Evolutionary conservation across 768 basidiomycete species (phyloP).

Genomic region (Boletus bicolor): DNA sequence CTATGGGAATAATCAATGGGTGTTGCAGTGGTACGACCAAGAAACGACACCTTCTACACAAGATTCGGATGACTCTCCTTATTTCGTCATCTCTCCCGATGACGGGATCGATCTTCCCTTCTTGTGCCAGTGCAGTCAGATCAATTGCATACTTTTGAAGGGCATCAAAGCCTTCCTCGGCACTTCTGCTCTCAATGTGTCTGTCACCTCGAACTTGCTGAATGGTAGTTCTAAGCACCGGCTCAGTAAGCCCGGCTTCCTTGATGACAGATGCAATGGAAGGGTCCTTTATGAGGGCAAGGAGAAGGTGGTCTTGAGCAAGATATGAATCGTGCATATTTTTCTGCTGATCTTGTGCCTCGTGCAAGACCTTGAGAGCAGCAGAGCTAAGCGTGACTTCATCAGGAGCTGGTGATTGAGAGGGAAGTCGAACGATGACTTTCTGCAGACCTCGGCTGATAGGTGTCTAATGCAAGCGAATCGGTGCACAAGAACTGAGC

Average conservation of each 20-base stretch:
- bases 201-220: slow-evolving; percentile 80
- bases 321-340: slow-evolving; percentile 89
- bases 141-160: slow-evolving; percentile 86
- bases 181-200: slow-evolving; percentile 78
- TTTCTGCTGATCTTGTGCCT: slow-evolving; percentile 76
- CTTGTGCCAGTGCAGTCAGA: slow-evolving; percentile 81
- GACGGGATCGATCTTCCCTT: slow-evolving; percentile 94
- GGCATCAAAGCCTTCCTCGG: slow-evolving; percentile 93
- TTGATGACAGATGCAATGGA: slow-evolving; percentile 68
- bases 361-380: slow-evolving; percentile 60
- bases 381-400: slow-evolving; percentile 63
- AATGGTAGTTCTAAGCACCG: slow-evolving; percentile 70
- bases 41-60: slow-evolving; percentile 65
- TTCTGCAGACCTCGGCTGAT: slow-evolving; percentile 75
- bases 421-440: slow-evolving; percentile 74
- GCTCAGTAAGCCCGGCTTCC: slow-evolving; percentile 69
- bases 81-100: slow-evolving; percentile 94
- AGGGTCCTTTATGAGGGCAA: slow-evolving; percentile 76
- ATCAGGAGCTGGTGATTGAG: slow-evolving; percentile 83
- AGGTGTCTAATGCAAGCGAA: slow-evolving; percentile 35
- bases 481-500: neutral
- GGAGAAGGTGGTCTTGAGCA: slow-evolving; percentile 88
- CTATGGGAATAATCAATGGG: slow-evolving; percentile 37
- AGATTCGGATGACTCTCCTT: slow-evolving; percentile 76
- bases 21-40: neutral